These are phyloP conservation scores for Chaetomium sp. DNA, from an alignment of 2,329 filamentous ascomycete species.

Conservation along the genomic window DNA sequence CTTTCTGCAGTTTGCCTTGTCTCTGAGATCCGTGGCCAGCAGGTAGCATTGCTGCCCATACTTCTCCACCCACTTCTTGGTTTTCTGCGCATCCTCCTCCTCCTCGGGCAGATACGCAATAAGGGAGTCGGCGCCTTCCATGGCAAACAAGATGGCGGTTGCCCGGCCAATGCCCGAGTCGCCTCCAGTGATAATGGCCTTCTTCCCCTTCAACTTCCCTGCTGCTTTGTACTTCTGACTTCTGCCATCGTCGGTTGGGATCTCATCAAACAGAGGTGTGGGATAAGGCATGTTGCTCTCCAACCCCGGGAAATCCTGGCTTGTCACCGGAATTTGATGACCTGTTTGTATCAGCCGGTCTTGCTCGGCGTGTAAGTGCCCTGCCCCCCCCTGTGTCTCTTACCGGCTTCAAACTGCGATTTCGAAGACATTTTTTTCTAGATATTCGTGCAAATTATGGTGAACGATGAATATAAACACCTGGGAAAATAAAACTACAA, in stretches of 20 bases:
- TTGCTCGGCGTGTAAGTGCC: neutral
- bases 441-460: too few relatives aligned
- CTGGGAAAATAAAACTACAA: too few relatives aligned
- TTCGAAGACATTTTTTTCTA: slow-evolving; percentile 21
- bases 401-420: slow-evolving; percentile 32
- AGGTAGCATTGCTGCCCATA: slow-evolving; percentile 60
- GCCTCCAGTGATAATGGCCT: slow-evolving; percentile 73
- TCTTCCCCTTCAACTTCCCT: slow-evolving; percentile 68
- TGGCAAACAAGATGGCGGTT: slow-evolving; percentile 68
- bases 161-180: slow-evolving; percentile 75
- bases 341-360: slow-evolving; percentile 22
- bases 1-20: slow-evolving; percentile 61
- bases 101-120: slow-evolving; percentile 72
- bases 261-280: slow-evolving; percentile 54
- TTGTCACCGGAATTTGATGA: slow-evolving; percentile 34
- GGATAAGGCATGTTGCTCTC: slow-evolving; percentile 44
- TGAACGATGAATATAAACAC: neutral
- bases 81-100: slow-evolving; percentile 68
- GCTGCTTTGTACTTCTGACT: slow-evolving; percentile 67
- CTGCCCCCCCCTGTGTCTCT: slow-evolving; percentile 5
- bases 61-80: slow-evolving; percentile 62
- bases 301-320: slow-evolving; percentile 38
- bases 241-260: slow-evolving; percentile 62
- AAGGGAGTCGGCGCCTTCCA: slow-evolving; percentile 69
- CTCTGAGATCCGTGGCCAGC: slow-evolving; percentile 57